A percentile compares a stretch with the other conserved stretches of the same genome.
These are phyloP conservation scores for Paecilomyces dactylethromorphus DNA, from an alignment of 2,329 filamentous ascomycete species.

Conservation along the genomic window DNA sequence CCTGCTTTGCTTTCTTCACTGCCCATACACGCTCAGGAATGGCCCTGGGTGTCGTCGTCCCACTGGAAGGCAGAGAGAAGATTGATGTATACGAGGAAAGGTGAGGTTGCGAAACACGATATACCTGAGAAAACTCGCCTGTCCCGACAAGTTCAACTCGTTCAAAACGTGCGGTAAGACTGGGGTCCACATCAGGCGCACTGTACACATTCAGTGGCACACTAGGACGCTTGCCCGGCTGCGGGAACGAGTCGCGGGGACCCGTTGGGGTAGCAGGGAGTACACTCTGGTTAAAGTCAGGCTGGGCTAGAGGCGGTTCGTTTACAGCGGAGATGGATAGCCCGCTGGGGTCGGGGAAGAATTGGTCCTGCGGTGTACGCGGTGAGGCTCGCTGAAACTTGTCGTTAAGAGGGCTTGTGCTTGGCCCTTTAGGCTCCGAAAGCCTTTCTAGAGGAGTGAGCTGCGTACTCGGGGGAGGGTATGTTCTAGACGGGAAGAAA, in stretches of 20 bases:
- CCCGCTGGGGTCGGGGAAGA: slow-evolving; percentile 71
- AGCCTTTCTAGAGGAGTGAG: slow-evolving; percentile 28
- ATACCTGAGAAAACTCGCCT: slow-evolving; percentile 92
- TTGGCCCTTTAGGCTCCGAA: slow-evolving; percentile 23
- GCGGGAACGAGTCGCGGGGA: slow-evolving; percentile 51
- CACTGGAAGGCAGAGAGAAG: slow-evolving; percentile 40
- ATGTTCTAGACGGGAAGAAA: slow-evolving; percentile 30
- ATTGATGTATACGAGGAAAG: slow-evolving; percentile 32
- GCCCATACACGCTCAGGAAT: slow-evolving; percentile 65
- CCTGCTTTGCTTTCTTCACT: slow-evolving; percentile 85
- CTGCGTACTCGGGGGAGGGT: slow-evolving; percentile 25
- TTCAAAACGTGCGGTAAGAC: slow-evolving; percentile 68
- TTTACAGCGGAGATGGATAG: slow-evolving; percentile 69
- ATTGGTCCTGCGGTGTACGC: slow-evolving; percentile 69
- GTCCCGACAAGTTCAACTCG: slow-evolving; percentile 74
- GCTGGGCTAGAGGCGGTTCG: slow-evolving; percentile 32
- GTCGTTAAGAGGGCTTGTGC: slow-evolving; percentile 55
- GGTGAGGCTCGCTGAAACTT: slow-evolving; percentile 54
- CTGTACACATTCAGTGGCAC: slow-evolving; percentile 65
- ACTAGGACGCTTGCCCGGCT: slow-evolving; percentile 54
- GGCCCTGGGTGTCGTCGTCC: slow-evolving; percentile 48
- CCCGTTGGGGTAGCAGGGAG: slow-evolving; percentile 79
- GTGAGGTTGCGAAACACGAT: slow-evolving; percentile 57
- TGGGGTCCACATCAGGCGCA: slow-evolving; percentile 68
- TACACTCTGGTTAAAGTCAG: slow-evolving; percentile 38